Conservation (phyloP, 108 stramenopile species). For the Schizochytrium sp. region DNA sequence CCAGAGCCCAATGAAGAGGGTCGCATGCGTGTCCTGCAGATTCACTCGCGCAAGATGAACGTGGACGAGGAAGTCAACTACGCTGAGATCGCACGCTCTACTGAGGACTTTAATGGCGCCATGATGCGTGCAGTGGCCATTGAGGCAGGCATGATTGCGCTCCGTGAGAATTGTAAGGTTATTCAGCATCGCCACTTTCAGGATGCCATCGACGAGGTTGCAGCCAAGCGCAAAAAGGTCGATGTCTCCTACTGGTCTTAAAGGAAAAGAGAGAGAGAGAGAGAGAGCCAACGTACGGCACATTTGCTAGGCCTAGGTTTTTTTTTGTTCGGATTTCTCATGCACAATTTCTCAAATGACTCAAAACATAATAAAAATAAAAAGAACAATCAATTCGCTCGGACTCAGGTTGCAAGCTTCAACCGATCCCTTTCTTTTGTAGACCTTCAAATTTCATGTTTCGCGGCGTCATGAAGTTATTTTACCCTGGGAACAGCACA, state of each 20-base stretch:
- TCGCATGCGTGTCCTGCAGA: slow-evolving; percentile 78
- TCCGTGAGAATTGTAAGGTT: slow-evolving; percentile 63
- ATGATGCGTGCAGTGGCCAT: slow-evolving; percentile 95
- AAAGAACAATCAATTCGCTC: too few species aligned
- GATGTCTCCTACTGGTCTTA: slow-evolving; percentile 5
- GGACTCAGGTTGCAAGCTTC: too few species aligned
- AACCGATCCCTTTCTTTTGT: too few species aligned
- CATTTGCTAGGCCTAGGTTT: too few species aligned
- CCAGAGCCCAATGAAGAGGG: slow-evolving; percentile 93
- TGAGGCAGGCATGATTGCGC: slow-evolving; percentile 95
- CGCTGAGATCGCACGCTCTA: slow-evolving; percentile 84
- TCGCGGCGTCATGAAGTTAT: too few species aligned
- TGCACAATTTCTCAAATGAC: too few species aligned
- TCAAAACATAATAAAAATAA: too few species aligned
- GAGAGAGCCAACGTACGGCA: too few species aligned
- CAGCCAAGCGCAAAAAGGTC: slow-evolving; percentile 95
- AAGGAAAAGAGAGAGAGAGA: too few species aligned
- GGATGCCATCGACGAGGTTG: slow-evolving; percentile 91
- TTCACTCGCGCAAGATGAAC: slow-evolving; percentile 89
- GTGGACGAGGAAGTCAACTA: slow-evolving; percentile 79
- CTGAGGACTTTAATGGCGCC: slow-evolving; percentile 97
- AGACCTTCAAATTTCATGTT: too few species aligned
- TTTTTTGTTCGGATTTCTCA: too few species aligned
- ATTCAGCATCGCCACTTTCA: slow-evolving; percentile 92
- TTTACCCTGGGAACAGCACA: too few species aligned